These are phyloP conservation scores for Magnaporthales sp. DNA, from an alignment of 2,329 filamentous ascomycete genomes.

Conservation along the genomic window DNA sequence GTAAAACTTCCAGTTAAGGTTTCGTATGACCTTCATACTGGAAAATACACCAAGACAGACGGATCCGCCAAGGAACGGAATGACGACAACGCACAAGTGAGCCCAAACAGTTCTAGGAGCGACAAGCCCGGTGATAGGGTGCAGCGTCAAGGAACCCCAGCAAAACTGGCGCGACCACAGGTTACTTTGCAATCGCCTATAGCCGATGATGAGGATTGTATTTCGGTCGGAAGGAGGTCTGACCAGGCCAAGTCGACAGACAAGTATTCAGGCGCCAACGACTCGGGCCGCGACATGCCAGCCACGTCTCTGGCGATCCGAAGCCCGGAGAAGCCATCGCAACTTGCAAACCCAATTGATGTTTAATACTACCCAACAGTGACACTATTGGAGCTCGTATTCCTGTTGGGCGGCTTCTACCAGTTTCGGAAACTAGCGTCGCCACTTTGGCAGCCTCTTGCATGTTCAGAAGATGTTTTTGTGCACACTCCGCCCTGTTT, in stretches of 20 bases:
- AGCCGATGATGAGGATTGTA: not conserved
- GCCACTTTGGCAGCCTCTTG: not conserved
- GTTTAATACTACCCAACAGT: conserved; percentile 12
- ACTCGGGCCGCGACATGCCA: not conserved
- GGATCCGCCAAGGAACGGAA: not conserved
- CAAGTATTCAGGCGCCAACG: not conserved
- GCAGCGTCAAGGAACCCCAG: conserved; percentile 12
- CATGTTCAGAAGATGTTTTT: not conserved
- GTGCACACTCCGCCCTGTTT: not conserved
- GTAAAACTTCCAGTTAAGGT: conserved; percentile 59
- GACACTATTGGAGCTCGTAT: not conserved
- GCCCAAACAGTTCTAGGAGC: conserved; percentile 9
- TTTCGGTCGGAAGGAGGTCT: not conserved
- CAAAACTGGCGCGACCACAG: not conserved
- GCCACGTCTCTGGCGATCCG: conserved; percentile 47
- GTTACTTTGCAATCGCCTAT: not conserved
- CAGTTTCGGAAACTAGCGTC: not conserved
- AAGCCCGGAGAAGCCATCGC: conserved; percentile 49
- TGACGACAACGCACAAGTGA: not conserved
- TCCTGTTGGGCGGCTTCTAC: not conserved
- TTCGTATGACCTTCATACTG: conserved; percentile 25
- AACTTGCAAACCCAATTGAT: conserved; percentile 22
- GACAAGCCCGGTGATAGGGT: not conserved
- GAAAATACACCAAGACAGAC: conserved; percentile 20
- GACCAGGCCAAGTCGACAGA: not conserved